These are phyloP conservation scores for Daedaleopsis nitida DNA, from an alignment of 768 basidiomycete species.

Conservation along the genomic window DNA sequence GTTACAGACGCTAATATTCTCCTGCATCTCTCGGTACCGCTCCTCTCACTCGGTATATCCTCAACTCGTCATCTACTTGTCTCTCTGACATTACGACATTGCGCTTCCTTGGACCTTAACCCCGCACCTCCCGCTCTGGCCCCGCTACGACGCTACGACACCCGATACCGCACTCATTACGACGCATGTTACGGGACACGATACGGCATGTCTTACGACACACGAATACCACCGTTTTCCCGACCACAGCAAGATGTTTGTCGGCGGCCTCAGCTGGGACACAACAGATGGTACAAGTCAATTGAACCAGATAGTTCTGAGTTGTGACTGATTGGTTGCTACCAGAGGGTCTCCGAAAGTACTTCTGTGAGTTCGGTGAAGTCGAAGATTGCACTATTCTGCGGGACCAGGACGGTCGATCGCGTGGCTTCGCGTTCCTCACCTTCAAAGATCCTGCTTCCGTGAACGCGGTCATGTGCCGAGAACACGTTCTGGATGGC, in stretches of 20 bases:
- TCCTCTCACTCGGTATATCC: conserved; percentile 17
- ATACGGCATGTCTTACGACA: conserved; percentile 2
- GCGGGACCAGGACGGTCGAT: conserved; percentile 92
- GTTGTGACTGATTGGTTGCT: conserved; percentile 34
- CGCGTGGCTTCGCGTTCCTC: conserved; percentile 95
- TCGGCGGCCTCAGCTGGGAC: conserved; percentile 98
- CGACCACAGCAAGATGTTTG: conserved; percentile 92
- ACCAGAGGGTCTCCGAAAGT: conserved; percentile 72
- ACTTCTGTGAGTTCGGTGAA: conserved; percentile 93
- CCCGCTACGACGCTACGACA: conserved; percentile 4
- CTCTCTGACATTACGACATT: conserved; percentile 20
- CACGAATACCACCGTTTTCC: not conserved
- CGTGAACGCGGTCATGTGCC: conserved; percentile 92
- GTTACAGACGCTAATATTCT: conserved; percentile 25
- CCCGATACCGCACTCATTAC: not conserved
- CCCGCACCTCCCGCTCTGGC: conserved; percentile 12
- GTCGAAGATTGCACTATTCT: conserved; percentile 97
- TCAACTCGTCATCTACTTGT: conserved; percentile 22
- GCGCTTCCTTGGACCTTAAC: conserved; percentile 2
- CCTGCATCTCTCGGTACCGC: conserved; percentile 5
- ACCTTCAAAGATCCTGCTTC: conserved; percentile 91
- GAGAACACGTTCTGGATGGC: conserved; percentile 91
- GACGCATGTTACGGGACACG: not conserved
- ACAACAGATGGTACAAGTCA: conserved; percentile 88
- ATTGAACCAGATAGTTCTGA: conserved; percentile 37